These are phyloP conservation scores for Prunus kanzakura DNA, from an alignment of 306 rosid genomes.

Conservation along the genomic window DNA sequence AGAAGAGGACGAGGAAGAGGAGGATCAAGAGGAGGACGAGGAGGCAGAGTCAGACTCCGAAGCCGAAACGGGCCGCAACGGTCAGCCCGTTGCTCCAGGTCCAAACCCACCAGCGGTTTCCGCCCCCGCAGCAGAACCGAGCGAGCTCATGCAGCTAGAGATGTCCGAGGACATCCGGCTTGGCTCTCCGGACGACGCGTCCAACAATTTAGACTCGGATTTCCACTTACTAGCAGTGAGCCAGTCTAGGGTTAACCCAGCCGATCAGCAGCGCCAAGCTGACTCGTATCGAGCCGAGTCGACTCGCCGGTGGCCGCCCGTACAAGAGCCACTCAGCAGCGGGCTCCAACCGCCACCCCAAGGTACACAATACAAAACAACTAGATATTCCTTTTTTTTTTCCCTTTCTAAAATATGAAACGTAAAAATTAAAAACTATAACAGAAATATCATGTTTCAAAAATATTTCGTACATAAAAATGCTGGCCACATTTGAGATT, in stretches of 20 bases:
- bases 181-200: slow-evolving; percentile 80
- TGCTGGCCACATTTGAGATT: neutral
- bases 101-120: neutral
- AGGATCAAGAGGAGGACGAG: slow-evolving; percentile 39
- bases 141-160: slow-evolving; percentile 81
- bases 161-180: slow-evolving; percentile 79
- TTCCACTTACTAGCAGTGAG: slow-evolving; percentile 52
- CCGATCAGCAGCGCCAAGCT: slow-evolving; percentile 15
- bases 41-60: slow-evolving; percentile 54
- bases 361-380: slow-evolving; percentile 35
- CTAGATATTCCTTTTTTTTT: neutral
- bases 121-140: slow-evolving; percentile 36
- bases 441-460: neutral
- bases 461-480: neutral
- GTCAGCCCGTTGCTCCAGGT: neutral
- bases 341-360: slow-evolving; percentile 37
- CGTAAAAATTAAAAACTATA: neutral
- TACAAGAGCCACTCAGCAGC: slow-evolving; percentile 16
- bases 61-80: slow-evolving; percentile 36
- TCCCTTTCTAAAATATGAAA: neutral
- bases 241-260: slow-evolving; percentile 24
- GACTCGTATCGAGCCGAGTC: slow-evolving; percentile 42
- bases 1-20: slow-evolving; percentile 36
- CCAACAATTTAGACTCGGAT: slow-evolving; percentile 71
- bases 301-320: slow-evolving; percentile 34